Conservation (phyloP, 1,284 basidiomycete species). For the Tetrapyrgos nigripes region DNA sequence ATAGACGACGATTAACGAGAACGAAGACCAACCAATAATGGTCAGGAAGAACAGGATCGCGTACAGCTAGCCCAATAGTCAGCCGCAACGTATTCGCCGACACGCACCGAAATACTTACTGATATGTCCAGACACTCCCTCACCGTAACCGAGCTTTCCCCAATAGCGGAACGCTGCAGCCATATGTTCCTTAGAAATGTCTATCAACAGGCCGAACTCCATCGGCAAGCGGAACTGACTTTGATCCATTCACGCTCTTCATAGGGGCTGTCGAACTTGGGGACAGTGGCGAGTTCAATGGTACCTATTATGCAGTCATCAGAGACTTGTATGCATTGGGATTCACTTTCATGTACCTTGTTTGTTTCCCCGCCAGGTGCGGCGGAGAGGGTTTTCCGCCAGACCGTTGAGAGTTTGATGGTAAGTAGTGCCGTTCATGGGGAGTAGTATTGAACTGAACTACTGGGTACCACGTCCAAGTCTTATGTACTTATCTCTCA, state of each 20-base stretch:
- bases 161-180: slow-evolving; percentile 32
- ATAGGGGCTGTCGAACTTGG: slow-evolving; percentile 29
- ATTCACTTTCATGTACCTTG: slow-evolving; percentile 7
- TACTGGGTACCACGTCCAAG: not conserved
- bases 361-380: slow-evolving; percentile 23
- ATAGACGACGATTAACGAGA: not conserved
- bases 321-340: not conserved
- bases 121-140: slow-evolving; percentile 69
- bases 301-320: slow-evolving; percentile 14
- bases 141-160: slow-evolving; percentile 62
- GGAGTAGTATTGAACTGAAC: not conserved
- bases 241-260: slow-evolving; percentile 36
- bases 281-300: slow-evolving; percentile 26
- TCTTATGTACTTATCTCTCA: not conserved
- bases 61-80: too few species aligned
- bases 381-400: slow-evolving; percentile 17
- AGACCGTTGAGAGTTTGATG: slow-evolving; percentile 8
- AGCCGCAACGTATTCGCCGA: too few species aligned
- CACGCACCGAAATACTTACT: slow-evolving; percentile 47
- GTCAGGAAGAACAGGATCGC: slow-evolving; percentile 37
- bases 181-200: slow-evolving; percentile 27
- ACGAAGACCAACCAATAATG: slow-evolving; percentile 23
- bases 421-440: not conserved
- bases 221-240: slow-evolving; percentile 12
- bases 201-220: not conserved